A percentile compares a stretch with the other conserved stretches of the same genome.
phyloP scores from a whole-genome alignment of 1,139 yeast genomes.

The Hansenula lynferdii region DNA sequence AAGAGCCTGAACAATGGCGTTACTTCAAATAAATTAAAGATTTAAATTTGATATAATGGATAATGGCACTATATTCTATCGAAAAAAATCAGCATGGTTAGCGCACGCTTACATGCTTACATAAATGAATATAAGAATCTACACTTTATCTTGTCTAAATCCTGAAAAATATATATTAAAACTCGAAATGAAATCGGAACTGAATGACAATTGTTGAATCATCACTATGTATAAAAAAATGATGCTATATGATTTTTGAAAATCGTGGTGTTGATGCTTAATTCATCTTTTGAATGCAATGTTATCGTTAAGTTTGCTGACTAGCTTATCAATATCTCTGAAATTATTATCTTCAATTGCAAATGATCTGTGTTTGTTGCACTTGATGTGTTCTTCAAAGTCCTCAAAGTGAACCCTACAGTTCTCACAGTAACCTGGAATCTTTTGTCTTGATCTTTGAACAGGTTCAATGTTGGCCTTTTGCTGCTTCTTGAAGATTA shows the following conservation, averaged over 20 bases:
- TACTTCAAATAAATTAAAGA: too few species aligned
- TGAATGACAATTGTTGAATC: too few species aligned
- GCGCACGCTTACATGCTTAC: not conserved
- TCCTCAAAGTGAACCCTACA: constrained; percentile 83
- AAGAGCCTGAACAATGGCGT: too few species aligned
- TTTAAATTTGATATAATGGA: too few species aligned
- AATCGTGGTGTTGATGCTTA: not conserved
- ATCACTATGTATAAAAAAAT: not conserved
- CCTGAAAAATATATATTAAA: too few species aligned
- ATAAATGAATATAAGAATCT: not conserved
- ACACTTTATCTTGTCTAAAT: not conserved
- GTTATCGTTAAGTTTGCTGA: constrained; percentile 36
- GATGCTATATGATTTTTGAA: not conserved
- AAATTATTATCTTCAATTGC: constrained; percentile 74
- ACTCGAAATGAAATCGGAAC: too few species aligned
- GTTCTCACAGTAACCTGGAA: constrained; percentile 84
- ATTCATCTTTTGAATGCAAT: constrained; percentile 14
- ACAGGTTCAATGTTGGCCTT: constrained; percentile 1
- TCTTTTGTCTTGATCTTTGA: constrained; percentile 27
- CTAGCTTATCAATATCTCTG: constrained; percentile 68
- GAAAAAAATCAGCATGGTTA: too few species aligned
- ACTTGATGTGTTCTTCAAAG: constrained; percentile 69
- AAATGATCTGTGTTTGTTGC: constrained; percentile 73
- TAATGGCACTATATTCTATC: too few species aligned
- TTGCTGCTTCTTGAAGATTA: constrained; percentile 24